These are phyloP conservation scores for Penicillium sp. DNA, from an alignment of 2,329 filamentous ascomycete genomes.

Conservation along the genomic window DNA sequence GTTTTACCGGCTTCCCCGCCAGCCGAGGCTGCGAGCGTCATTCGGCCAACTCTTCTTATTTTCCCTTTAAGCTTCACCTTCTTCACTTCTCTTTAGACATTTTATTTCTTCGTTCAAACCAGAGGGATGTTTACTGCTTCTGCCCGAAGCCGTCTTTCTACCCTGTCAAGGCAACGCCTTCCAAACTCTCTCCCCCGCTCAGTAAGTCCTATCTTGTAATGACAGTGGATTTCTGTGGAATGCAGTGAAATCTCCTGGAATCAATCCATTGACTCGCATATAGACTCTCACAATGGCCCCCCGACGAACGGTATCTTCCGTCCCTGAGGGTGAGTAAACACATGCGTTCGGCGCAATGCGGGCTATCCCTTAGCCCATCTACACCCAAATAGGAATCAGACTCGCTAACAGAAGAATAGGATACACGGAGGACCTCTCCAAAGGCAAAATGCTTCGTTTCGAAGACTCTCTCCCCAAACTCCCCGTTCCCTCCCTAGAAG, in stretches of 20 bases:
- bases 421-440: slow-evolving; percentile 63
- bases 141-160: slow-evolving; percentile 44
- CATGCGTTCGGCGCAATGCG: slow-evolving; percentile 13
- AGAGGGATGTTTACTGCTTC: slow-evolving; percentile 46
- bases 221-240: background rate
- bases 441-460: slow-evolving; percentile 64
- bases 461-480: slow-evolving; percentile 64
- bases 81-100: slow-evolving; percentile 9
- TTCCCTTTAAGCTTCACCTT: slow-evolving; percentile 14
- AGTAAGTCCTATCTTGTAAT: slow-evolving; percentile 24
- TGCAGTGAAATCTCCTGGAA: background rate
- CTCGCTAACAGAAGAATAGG: slow-evolving; percentile 41
- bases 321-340: slow-evolving; percentile 45
- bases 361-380: background rate
- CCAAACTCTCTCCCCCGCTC: slow-evolving; percentile 35
- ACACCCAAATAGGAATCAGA: background rate
- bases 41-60: background rate
- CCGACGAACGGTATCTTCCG: slow-evolving; percentile 44
- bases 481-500: slow-evolving; percentile 62
- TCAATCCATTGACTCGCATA: slow-evolving; percentile 12
- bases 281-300: slow-evolving; percentile 42
- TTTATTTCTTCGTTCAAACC: slow-evolving; percentile 13
- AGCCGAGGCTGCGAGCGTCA: slow-evolving; percentile 20
- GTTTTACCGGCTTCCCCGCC: slow-evolving; percentile 15
- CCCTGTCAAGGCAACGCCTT: slow-evolving; percentile 41